Evolutionary conservation across 441 rosid species (phyloP), one percentile per base, ranked within the genome.

Genomic region (Populus hybrid): DNA sequence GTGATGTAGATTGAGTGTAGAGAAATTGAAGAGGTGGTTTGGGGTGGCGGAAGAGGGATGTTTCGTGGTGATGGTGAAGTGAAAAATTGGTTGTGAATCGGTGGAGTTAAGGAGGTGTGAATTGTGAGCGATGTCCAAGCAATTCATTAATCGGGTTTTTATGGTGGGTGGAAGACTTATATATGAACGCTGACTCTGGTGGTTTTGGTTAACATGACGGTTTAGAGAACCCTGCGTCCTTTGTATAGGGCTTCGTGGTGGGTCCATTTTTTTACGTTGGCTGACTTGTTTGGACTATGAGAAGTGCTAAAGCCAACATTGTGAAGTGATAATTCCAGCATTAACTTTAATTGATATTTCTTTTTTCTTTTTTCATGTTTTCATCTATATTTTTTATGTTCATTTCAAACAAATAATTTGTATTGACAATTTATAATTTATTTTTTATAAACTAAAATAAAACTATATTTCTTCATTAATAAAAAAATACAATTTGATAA

Each of bases 131-230:
- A 76, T 76, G n/a, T n/a, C 64, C 82, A 74, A 79, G 69, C 82
- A 79, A 73, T 77, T 85, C 89, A 88, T 83, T 57, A 34, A 79
- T 32, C 76, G 34, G 50, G 23, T 6, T 61, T 9, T 10, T 9
- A 21, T 61, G 66, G 66, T 9, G 6, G 66, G 9, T n/a, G n/a
- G 14, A 6, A 10, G 66, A 19, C 7, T 23, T 21, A n/a, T 61
- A 61, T 9, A 61, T 10, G 26, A 28, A 8, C 66, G 28, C 66
- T 61, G 66, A n/a, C 65, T 9, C 24, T n/a, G 65, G 65, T 59
- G 57, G 57, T 12, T 5, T 14, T 50, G 19, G 57, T 46, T 50
- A 50, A 14, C 57, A 50, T 50, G 57, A n/a, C n/a, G n/a, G n/a
- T n/a, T n/a, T n/a, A n/a, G n/a, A n/a, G n/a, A n/a, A n/a, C n/a